Percentiles rank a stretch among this genome's conserved stretches.
Conservation (phyloP, 495 filamentous ascomycete species). For the Echria macrotheca region DNA sequence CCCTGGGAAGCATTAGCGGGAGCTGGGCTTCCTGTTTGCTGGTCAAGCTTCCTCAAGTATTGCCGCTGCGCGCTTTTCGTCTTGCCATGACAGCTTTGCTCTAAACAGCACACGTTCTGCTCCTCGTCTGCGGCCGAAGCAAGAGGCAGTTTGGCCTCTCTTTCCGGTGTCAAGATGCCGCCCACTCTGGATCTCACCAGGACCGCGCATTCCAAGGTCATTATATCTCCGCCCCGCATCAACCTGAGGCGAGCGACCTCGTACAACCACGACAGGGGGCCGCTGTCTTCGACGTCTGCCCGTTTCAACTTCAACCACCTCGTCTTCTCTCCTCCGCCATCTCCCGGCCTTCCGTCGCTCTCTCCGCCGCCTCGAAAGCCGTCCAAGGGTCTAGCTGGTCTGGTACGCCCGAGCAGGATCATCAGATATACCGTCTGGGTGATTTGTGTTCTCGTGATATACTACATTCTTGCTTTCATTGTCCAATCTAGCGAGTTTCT, state of each 20-base stretch:
- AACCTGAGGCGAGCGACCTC: slow-evolving; percentile 46
- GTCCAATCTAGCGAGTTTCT: slow-evolving; percentile 18
- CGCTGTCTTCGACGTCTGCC: slow-evolving; percentile 49
- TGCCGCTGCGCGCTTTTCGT: too few species aligned
- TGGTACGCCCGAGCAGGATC: slow-evolving; percentile 42
- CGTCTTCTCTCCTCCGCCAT: slow-evolving; percentile 57
- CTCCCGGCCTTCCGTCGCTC: slow-evolving; percentile 58
- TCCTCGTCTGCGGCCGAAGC: too few species aligned
- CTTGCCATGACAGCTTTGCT: too few species aligned
- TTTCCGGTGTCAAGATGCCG: slow-evolving; percentile 31
- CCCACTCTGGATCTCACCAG: slow-evolving; percentile 46
- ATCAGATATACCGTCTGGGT: slow-evolving; percentile 42
- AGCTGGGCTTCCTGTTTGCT: too few species aligned
- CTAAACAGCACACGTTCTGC: too few species aligned
- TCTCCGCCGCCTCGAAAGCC: slow-evolving; percentile 56
- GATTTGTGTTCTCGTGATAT: slow-evolving; percentile 30
- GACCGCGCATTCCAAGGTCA: slow-evolving; percentile 44
- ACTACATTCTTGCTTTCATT: slow-evolving; percentile 27
- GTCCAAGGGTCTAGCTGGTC: slow-evolving; percentile 22
- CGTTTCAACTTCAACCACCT: slow-evolving; percentile 57
- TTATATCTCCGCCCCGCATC: slow-evolving; percentile 44
- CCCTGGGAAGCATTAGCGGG: too few species aligned
- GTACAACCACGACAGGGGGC: slow-evolving; percentile 44
- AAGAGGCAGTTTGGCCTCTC: too few species aligned
- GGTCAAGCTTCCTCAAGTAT: too few species aligned